Base-by-base conservation (phyloP, 2,329 filamentous ascomycete genomes). In the Mycosphaerella sp. region DNA sequence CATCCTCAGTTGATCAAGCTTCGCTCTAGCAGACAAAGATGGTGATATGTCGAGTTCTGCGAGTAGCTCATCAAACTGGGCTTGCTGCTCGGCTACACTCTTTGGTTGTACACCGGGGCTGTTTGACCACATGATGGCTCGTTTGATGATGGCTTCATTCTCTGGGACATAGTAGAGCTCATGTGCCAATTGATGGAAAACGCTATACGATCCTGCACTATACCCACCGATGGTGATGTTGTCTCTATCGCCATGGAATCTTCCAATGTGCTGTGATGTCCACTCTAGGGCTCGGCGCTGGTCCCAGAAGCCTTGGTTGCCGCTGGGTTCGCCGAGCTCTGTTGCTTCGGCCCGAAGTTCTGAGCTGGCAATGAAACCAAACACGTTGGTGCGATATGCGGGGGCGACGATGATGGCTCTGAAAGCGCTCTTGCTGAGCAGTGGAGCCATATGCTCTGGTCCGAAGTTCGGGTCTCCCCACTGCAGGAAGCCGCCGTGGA, bases 301-400 rank as follows among this genome's bases (percentile, higher is more conserved):
- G 50, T 80, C 78, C 77, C 77, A 80, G 61, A 80, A 78, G 2
- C 78, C 78, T 16, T 73, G 66, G 50, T 80, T 80, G 2, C 79
- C 72, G 2, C 68, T 63, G 0, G 68, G 66, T 30, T 74, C 70
- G 1, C 68, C 61, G 10, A 60, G 63, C 1, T 59, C 54, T 3
- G 64, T 60, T 3, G 73, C 70, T 43, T 77, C 74, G 2, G 66
- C 61, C 32, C 68, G 63, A 2, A 80, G 58, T 55, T 80, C 76
- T 2, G 65, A 55, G 1, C 74, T 73, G 17, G 76, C 73, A 1
- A 81, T 67, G 59, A 81, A 82, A 0, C 79, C 79, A 45, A 81
- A 74, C 1, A 78, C 62, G 49, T 79, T 79, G 1, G 81, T 64
- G 2, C 79, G 74, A 58, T 82, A 81, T 1, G 75, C 78, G 1